Conservation (phyloP, 129 eudicot species). For the Pulicaria dysenterica region DNA sequence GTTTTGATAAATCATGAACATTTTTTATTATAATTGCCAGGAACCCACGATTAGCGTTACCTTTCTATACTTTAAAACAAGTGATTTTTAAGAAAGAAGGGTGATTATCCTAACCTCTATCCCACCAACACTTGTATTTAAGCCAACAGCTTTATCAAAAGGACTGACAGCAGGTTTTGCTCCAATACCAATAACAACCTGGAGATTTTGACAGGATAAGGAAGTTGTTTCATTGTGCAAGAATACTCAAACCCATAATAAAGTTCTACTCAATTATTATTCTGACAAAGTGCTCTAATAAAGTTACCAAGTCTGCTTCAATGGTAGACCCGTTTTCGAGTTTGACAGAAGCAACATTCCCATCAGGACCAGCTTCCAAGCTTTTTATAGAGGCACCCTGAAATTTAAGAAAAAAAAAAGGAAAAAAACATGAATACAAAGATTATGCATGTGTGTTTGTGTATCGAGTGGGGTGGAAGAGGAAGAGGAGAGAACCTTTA, state of each 20-base stretch:
- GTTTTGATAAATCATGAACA: background rate
- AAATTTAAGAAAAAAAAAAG: conserved; percentile 6
- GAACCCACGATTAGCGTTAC: background rate
- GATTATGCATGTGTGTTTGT: conserved; percentile 8
- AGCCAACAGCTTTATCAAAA: conserved; percentile 66
- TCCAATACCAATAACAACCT: conserved; percentile 95
- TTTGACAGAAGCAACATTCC: conserved; percentile 74
- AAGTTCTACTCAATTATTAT: conserved; percentile 2
- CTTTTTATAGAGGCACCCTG: conserved; percentile 80
- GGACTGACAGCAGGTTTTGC: conserved; percentile 88
- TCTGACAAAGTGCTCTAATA: background rate
- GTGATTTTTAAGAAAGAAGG: conserved; percentile 2
- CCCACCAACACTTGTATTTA: conserved; percentile 77
- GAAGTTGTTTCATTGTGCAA: background rate
- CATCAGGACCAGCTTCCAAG: conserved; percentile 87
- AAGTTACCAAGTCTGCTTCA: conserved; percentile 87
- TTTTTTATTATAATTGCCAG: background rate
- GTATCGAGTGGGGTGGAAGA: conserved; percentile 23
- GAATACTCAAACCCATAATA: background rate
- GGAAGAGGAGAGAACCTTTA: conserved; percentile 55
- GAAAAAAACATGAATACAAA: background rate
- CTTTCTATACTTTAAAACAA: background rate
- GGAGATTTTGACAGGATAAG: conserved; percentile 22
- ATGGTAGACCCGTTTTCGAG: conserved; percentile 82
- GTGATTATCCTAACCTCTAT: conserved; percentile 60